Conservation (phyloP, 305 asterid species). For the Euphrasia arctica region DNA sequence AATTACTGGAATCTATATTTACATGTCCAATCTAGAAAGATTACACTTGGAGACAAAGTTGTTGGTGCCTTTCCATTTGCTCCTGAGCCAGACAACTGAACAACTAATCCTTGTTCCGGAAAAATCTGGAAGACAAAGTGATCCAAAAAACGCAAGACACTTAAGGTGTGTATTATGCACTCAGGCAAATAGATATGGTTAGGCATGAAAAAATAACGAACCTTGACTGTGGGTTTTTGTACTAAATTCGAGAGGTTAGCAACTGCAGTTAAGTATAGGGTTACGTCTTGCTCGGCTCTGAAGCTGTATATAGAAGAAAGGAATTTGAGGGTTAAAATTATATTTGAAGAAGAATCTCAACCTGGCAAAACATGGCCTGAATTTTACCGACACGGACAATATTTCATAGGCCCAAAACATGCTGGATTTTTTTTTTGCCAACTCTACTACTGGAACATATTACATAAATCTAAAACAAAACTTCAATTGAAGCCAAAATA, state of each 20-base stretch:
- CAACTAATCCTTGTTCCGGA: constrained; percentile 74
- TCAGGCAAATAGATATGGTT: constrained; percentile 9
- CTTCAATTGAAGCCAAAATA: not conserved
- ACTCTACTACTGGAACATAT: not conserved
- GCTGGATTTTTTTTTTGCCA: too few relatives aligned
- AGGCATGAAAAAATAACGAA: constrained; percentile 25
- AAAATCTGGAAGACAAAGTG: constrained; percentile 44
- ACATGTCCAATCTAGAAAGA: constrained; percentile 82
- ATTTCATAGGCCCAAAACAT: not conserved
- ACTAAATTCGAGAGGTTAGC: constrained; percentile 71
- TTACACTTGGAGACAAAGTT: constrained; percentile 74
- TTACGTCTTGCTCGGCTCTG: constrained; percentile 67
- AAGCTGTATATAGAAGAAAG: constrained; percentile 48
- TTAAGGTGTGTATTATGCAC: not conserved
- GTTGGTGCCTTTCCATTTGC: constrained; percentile 79
- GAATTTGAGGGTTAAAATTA: not conserved
- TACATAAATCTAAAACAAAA: not conserved
- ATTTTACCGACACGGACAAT: not conserved
- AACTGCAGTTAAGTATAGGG: constrained; percentile 76
- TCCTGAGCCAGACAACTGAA: constrained; percentile 73
- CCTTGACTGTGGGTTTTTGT: constrained; percentile 66
- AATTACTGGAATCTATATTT: constrained; percentile 22
- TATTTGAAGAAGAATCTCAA: constrained; percentile 1
- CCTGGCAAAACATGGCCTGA: too few relatives aligned
- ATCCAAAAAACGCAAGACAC: not conserved